Base-by-base conservation (phyloP, 176 grass and related monocot genomes). In the Paspalum vaginatum region DNA sequence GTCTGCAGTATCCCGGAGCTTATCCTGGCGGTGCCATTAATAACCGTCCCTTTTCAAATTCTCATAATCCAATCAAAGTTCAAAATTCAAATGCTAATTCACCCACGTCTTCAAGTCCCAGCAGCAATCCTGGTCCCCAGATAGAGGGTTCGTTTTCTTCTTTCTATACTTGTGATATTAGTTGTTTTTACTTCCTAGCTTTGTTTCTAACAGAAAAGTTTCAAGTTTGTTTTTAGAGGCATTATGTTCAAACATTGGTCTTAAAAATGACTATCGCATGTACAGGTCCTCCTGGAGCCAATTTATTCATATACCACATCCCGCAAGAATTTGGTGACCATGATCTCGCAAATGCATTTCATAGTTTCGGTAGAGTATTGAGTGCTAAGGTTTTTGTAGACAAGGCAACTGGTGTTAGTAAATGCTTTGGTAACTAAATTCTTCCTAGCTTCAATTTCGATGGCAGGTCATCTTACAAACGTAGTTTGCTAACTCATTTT, bases 301-400 rank as follows among this genome's bases (percentile, higher is more conserved):
- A 94, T 75, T 91, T 94, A 64, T 94, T 94, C 70, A 94, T 94
- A 40, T 94, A 94, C 75, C 92, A 94, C 70, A 91, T 94, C 61
- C 92, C 92, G 8, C 92, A 91, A 91, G 92, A 94, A 89, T 94
- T 82, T 39, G 90, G 90, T 42, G 96, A 99, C 81, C 92, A 95
- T 80, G 92, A 99, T 24, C 90, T 99, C 22, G 84, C 82, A 7
- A 84, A 58, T 75, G 88, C 96, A 77, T 99, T 99, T 79, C 92
- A 95, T 56, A 61, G 84, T 65, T 95, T 91, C 89, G 96, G 96
- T 71, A 88, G 84, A 70, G 90, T 99, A 84, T 70, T 99, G 72
- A 99, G 96, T 74, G 96, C 96, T 49, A 99, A 99, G 79, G 90
- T 99, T 79, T 99, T 99, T 79, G 86, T 99, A 83, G 92, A 99